A percentile compares a stretch with the other conserved stretches of the same genome.
These are phyloP conservation scores for Discostella stelligera DNA, from an alignment of 352 stramenopile species.

Conservation along the genomic window DNA sequence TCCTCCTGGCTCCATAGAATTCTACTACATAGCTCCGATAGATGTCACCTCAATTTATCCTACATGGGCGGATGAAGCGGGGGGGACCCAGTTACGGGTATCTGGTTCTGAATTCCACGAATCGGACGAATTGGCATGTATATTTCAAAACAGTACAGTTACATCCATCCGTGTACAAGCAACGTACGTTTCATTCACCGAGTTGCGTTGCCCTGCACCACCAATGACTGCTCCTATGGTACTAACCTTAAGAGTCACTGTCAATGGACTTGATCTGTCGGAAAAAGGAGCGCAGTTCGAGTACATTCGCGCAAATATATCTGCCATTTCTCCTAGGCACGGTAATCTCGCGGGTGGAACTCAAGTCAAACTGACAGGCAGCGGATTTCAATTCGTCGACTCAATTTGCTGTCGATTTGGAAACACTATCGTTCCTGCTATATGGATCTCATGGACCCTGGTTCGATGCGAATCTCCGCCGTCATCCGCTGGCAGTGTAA, in stretches of 20 bases:
- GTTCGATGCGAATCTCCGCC: slow-evolving; percentile 38
- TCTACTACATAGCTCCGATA: slow-evolving; percentile 29
- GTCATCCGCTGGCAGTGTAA: slow-evolving; percentile 18
- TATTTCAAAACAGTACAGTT: slow-evolving; percentile 48
- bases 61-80: slow-evolving; percentile 35
- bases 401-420: slow-evolving; percentile 45
- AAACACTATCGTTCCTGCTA: slow-evolving; percentile 30
- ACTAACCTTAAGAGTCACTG: slow-evolving; percentile 65
- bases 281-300: slow-evolving; percentile 26
- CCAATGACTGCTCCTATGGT: slow-evolving; percentile 22
- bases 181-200: slow-evolving; percentile 50
- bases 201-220: slow-evolving; percentile 65
- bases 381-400: slow-evolving; percentile 46
- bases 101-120: slow-evolving; percentile 57
- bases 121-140: slow-evolving; percentile 60
- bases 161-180: slow-evolving; percentile 29
- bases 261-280: slow-evolving; percentile 74
- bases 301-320: slow-evolving; percentile 29
- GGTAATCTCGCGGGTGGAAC: slow-evolving; percentile 33
- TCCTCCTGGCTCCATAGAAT: slow-evolving; percentile 30
- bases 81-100: slow-evolving; percentile 61
- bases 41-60: slow-evolving; percentile 49
- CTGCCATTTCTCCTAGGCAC: slow-evolving; percentile 25
- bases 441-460: slow-evolving; percentile 31
- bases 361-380: slow-evolving; percentile 34